phyloP scores from a whole-genome alignment of 2,329 filamentous ascomycete species.

The Keithomyces neogunnii region DNA sequence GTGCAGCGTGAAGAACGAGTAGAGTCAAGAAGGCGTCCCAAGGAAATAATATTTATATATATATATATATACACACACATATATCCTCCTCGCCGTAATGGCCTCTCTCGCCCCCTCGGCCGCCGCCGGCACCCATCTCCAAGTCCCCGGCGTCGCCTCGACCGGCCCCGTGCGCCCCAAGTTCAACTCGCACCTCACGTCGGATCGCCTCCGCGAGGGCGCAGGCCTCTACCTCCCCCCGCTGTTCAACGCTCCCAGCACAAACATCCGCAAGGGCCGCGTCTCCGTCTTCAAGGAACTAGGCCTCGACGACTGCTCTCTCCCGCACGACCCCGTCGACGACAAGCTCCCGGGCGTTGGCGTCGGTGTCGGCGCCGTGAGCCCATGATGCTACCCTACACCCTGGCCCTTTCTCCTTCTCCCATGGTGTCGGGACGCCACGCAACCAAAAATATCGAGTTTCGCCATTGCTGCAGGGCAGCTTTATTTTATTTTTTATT shows the following conservation, averaged over 20 bases:
- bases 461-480: too few relatives aligned
- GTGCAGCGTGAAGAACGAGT: too few relatives aligned
- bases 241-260: slow-evolving; percentile 28
- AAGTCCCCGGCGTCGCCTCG: neutral
- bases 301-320: slow-evolving; percentile 28
- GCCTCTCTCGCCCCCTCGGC: slow-evolving; percentile 1
- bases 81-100: neutral
- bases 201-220: slow-evolving; percentile 42
- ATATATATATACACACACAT: too few relatives aligned
- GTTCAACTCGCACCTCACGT: slow-evolving; percentile 42
- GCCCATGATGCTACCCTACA: too few relatives aligned
- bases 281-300: slow-evolving; percentile 45
- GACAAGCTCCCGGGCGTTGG: neutral
- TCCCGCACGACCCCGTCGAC: neutral
- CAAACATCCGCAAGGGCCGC: slow-evolving; percentile 40
- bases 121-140: slow-evolving; percentile 1
- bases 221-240: slow-evolving; percentile 28
- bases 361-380: neutral
- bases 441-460: too few relatives aligned
- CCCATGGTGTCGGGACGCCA: neutral
- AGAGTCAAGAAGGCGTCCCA: too few relatives aligned
- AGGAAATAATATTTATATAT: too few relatives aligned
- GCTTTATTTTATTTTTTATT: too few relatives aligned
- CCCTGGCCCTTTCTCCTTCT: neutral
- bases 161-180: slow-evolving; percentile 28